Evolutionary conservation across 495 filamentous ascomycete genomes (phyloP).

Genomic region (Neurospora intermedia): DNA sequence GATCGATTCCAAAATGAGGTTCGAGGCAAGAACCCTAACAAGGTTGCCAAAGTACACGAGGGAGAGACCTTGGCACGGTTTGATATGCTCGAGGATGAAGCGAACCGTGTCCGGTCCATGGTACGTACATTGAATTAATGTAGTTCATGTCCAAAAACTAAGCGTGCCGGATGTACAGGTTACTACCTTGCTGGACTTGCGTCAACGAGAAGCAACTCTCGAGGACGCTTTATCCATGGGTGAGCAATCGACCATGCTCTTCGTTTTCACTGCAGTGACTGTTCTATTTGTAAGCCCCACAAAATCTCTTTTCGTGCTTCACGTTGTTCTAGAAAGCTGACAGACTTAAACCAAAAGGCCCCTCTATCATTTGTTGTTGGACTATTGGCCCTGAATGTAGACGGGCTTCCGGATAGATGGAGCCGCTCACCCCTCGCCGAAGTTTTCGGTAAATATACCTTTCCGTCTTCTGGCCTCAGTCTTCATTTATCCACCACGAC

Average conservation of each 20-base stretch:
- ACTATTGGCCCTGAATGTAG: neutral
- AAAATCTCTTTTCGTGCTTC: neutral
- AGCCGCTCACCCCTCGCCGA: neutral
- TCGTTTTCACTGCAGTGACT: constrained; percentile 5
- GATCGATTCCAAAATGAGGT: neutral
- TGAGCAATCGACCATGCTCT: constrained; percentile 7
- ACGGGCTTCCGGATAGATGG: constrained; percentile 2
- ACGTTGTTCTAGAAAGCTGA: neutral
- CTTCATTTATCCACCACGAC: neutral
- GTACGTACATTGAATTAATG: neutral
- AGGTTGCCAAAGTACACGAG: neutral
- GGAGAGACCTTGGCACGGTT: neutral
- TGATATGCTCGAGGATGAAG: constrained; percentile 2
- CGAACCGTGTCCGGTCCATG: constrained; percentile 4
- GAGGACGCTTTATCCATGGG: constrained; percentile 4
- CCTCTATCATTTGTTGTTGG: constrained; percentile 7
- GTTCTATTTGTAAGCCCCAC: constrained; percentile 1
- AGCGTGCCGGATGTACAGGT: neutral
- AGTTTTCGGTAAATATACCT: constrained; percentile 2
- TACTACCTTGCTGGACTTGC: constrained; percentile 1
- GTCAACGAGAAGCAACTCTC: constrained; percentile 3
- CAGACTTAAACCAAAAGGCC: neutral
- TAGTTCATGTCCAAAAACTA: neutral
- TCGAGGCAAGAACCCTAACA: neutral
- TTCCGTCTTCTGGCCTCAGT: neutral